Evolutionary conservation across 352 stramenopile species (phyloP).

Genomic region (Phytopythium montanum): DNA sequence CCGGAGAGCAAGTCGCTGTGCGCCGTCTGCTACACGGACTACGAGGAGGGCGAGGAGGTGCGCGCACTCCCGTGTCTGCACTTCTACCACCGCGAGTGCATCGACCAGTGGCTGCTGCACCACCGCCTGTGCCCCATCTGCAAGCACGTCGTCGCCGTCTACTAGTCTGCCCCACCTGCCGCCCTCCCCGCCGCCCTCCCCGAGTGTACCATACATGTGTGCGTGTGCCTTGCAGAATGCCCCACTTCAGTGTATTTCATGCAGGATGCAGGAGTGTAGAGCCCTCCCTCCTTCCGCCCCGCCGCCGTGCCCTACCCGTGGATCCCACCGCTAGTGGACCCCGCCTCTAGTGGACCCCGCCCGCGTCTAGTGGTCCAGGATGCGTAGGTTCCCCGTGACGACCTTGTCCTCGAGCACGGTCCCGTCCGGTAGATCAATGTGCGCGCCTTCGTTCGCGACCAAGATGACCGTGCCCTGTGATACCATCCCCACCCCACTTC

Average conservation of each 20-base stretch:
- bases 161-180: slow-evolving; percentile 21
- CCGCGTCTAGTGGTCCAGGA: slow-evolving; percentile 93
- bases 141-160: slow-evolving; percentile 80
- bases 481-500: slow-evolving; percentile 2
- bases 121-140: slow-evolving; percentile 85
- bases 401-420: slow-evolving; percentile 94
- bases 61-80: slow-evolving; percentile 82
- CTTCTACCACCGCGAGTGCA: slow-evolving; percentile 89
- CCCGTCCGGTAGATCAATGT: slow-evolving; percentile 92
- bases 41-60: slow-evolving; percentile 71
- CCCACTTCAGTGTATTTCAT: no score
- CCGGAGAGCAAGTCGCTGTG: slow-evolving; percentile 57
- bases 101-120: slow-evolving; percentile 88
- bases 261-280: no score
- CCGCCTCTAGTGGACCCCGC: no score
- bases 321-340: background rate
- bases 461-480: slow-evolving; percentile 92
- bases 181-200: background rate
- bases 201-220: slow-evolving; percentile 8
- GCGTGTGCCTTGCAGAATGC: background rate
- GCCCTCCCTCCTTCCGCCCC: background rate
- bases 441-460: slow-evolving; percentile 91
- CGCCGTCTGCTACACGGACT: slow-evolving; percentile 83
- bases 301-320: background rate
- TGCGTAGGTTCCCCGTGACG: slow-evolving; percentile 92